phyloP scores from a whole-genome alignment of 2,329 filamentous ascomycete genomes.

The Beauveria brongniartii region DNA sequence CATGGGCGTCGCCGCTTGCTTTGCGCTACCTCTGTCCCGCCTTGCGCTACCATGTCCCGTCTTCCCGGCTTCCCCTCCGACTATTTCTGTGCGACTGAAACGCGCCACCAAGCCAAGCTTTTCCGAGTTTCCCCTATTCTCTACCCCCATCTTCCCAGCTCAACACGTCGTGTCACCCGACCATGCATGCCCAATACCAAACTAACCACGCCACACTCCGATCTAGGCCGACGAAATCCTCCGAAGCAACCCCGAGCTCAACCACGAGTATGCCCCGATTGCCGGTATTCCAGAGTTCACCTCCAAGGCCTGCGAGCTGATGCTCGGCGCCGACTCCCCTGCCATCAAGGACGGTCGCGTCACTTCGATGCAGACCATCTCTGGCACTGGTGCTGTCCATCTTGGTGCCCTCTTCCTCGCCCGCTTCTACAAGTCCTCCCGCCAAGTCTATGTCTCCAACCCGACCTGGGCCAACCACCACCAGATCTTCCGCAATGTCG shows the following conservation, averaged over 20 bases:
- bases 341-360: constrained; percentile 78
- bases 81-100: neutral
- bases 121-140: neutral
- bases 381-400: constrained; percentile 91
- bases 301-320: constrained; percentile 80
- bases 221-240: constrained; percentile 81
- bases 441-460: constrained; percentile 80
- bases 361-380: constrained; percentile 86
- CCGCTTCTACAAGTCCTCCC: constrained; percentile 75
- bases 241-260: constrained; percentile 78
- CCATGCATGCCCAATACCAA: neutral
- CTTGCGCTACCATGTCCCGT: neutral
- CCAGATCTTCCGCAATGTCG: constrained; percentile 94
- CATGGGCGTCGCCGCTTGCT: neutral
- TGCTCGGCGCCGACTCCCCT: constrained; percentile 71
- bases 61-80: neutral
- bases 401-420: constrained; percentile 87
- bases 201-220: constrained; percentile 13
- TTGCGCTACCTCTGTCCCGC: neutral
- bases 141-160: neutral
- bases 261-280: constrained; percentile 98
- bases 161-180: neutral
- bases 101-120: neutral
- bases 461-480: constrained; percentile 99
- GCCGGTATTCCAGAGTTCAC: constrained; percentile 82